Evolutionary conservation across 2,329 filamentous ascomycete genomes (phyloP).

Genomic region (Alternaria ventricosa): DNA sequence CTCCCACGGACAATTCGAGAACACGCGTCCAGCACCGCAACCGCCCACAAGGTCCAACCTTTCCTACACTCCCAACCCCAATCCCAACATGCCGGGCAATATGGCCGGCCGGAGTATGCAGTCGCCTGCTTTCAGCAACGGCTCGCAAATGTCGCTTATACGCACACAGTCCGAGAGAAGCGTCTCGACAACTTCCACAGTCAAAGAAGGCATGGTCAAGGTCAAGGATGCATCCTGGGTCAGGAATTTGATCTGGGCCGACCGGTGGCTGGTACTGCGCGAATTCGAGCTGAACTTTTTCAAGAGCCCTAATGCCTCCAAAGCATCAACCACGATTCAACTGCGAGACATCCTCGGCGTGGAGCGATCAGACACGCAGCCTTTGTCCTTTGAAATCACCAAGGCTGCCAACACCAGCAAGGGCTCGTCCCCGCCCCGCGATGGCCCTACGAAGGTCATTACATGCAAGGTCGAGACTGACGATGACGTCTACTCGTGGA

Average conservation of each 20-base stretch:
- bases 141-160: slow-evolving; percentile 48
- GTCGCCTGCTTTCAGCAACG: slow-evolving; percentile 59
- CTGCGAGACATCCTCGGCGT: slow-evolving; percentile 90
- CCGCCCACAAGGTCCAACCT: slow-evolving; percentile 85
- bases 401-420: slow-evolving; percentile 65
- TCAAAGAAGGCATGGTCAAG: slow-evolving; percentile 74
- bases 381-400: slow-evolving; percentile 93
- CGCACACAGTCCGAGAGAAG: slow-evolving; percentile 52
- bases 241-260: slow-evolving; percentile 82
- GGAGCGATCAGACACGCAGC: slow-evolving; percentile 86
- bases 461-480: slow-evolving; percentile 95
- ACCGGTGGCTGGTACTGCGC: slow-evolving; percentile 88
- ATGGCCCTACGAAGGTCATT: slow-evolving; percentile 80
- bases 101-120: slow-evolving; percentile 79
- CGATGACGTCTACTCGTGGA: slow-evolving; percentile 98
- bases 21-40: slow-evolving; percentile 70
- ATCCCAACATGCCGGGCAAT: slow-evolving; percentile 72
- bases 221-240: slow-evolving; percentile 93
- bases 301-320: slow-evolving; percentile 82
- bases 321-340: slow-evolving; percentile 83
- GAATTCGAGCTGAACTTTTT: slow-evolving; percentile 94
- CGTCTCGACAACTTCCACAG: slow-evolving; percentile 43
- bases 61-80: slow-evolving; percentile 75
- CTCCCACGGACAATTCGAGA: slow-evolving; percentile 81
- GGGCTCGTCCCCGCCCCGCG: slow-evolving; percentile 74